Evolutionary conservation across 2,329 filamentous ascomycete genomes (phyloP), one percentile per base, ranked within the genome.

Genomic region (Fusarium oligoseptatum): DNA sequence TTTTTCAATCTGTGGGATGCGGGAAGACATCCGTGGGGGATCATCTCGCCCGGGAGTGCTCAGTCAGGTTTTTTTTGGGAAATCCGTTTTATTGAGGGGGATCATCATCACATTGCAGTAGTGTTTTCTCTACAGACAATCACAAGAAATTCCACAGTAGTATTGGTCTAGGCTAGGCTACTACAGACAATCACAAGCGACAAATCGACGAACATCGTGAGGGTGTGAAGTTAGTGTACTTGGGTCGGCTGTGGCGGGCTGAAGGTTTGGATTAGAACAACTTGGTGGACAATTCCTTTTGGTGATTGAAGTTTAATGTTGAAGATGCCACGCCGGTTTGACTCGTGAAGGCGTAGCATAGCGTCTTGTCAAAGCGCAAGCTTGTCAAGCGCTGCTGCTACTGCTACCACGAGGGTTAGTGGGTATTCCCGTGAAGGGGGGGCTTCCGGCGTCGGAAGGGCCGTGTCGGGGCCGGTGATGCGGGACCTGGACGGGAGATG

Each of bases 141-240:
- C 27, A 29, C 27, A 9, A 29, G 27, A 29, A 29, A 29, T 29
- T 29, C 27, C 27, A 29, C 27, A 3, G 27, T 29, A 29, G 27
- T 29, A 29, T 29, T 29, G 27, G 27, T 29, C 27, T 29, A 29
- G 27, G 27, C 27, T 29, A 29, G 27, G 27, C 27, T 29, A 29
- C 27, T 9, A 29, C 7, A 29, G 27, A 29, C 27, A 29, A 29
- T 29, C 27, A 29, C 27, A 29, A 29, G 27, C 27, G 9, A 29
- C 27, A 29, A 29, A 29, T 29, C 3, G 27, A 29, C 27, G 27
- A 29, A 29, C 27, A 50, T 29, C 6, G 48, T 52, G 48, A 52
- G 67, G 67, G 71, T 24, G 71, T 73, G 71, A 58, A 48, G 10
- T 39, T 73, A 71, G 32, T 60, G 60, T 60, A 39, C 56, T 27